Conservation (phyloP, 345 rosid species). For the Xanthoceras sorbifolium region DNA sequence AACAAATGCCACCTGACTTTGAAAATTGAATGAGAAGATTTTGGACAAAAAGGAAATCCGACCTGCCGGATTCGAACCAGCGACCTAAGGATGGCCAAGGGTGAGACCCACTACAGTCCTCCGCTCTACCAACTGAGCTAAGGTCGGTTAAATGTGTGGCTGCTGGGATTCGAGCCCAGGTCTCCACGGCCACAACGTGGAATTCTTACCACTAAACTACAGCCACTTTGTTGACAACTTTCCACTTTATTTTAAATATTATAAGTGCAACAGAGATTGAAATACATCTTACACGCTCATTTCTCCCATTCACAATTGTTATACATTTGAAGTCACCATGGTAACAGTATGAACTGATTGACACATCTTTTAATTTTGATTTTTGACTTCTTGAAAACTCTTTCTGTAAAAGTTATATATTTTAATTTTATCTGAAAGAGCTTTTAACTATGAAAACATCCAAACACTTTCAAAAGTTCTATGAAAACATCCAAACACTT, state of each 20-base stretch:
- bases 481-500: too few species aligned
- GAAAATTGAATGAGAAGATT: too few species aligned
- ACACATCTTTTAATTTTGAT: too few species aligned
- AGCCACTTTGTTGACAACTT: constrained; percentile 28
- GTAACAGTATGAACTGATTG: too few species aligned
- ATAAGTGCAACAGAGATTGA: too few species aligned
- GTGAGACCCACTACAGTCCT: constrained; percentile 77
- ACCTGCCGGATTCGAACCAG: constrained; percentile 86
- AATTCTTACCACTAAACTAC: constrained; percentile 82
- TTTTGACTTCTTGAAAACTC: too few species aligned
- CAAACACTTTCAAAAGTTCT: too few species aligned
- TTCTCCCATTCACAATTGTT: background rate
- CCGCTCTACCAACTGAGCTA: constrained; percentile 99
- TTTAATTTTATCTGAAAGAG: too few species aligned
- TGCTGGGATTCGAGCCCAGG: constrained; percentile 93
- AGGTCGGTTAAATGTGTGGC: constrained; percentile 74
- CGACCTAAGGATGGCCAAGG: constrained; percentile 60
- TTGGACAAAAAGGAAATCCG: constrained; percentile 30
- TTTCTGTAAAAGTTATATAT: too few species aligned
- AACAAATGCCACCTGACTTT: too few species aligned
- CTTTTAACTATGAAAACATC: too few species aligned
- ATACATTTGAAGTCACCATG: too few species aligned
- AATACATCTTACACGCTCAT: background rate
- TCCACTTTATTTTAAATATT: rapidly evolving
- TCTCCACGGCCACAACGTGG: constrained; percentile 89